Evolutionary conservation across 768 basidiomycete species (phyloP), one percentile per base, ranked within the genome.

Genomic region (Porphyrellus cyaneotinctus): DNA sequence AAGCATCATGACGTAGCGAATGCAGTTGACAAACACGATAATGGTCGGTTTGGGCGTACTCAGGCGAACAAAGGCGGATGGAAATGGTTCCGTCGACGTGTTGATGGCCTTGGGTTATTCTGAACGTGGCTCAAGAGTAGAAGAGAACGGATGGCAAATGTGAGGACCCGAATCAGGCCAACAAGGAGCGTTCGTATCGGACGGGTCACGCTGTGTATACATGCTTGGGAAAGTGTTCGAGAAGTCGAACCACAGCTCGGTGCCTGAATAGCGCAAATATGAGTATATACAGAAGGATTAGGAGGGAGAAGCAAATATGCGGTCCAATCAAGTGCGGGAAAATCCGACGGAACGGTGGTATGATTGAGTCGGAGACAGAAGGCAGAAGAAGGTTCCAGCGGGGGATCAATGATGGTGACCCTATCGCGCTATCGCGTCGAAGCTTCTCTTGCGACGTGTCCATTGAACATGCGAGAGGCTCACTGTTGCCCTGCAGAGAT

Each of bases 261-360:
- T 62, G 51, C 61, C 61, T 62, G 49, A 49, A 28, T 3, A 32
- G 17, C 26, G 50, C 49, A 36, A 47, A 59, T 52, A 59, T 24
- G 44, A 50, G 46, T 18, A 59, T 51, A 62, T 58, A 38, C 5
- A 43, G 47, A 47, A 36, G 38, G 24, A 22, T 38, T 23, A 28
- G 56, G 57, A 45, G 41, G 33, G 22, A 24, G 49, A 37, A 36
- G 37, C 14, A 43, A 48, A 28, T 28, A 28, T 28, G 26, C 9
- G 47, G 46, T 31, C 7, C 31, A 37, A 60, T 36, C 18, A 31
- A 33, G 35, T 44, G 32, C 23, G 39, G 51, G 31, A 32, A 45
- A 47, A 41, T 30, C 51, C 38, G 24, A 39, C 38, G 45, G 32
- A 53, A 12, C 18, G 22, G 18, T 20, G 30, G 24, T 43, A 20